A percentile compares a stretch with the other conserved stretches of the same genome.
Evolutionary conservation across 345 rosid genomes (phyloP).

Genomic region (Melaleuca quinquenervia): DNA sequence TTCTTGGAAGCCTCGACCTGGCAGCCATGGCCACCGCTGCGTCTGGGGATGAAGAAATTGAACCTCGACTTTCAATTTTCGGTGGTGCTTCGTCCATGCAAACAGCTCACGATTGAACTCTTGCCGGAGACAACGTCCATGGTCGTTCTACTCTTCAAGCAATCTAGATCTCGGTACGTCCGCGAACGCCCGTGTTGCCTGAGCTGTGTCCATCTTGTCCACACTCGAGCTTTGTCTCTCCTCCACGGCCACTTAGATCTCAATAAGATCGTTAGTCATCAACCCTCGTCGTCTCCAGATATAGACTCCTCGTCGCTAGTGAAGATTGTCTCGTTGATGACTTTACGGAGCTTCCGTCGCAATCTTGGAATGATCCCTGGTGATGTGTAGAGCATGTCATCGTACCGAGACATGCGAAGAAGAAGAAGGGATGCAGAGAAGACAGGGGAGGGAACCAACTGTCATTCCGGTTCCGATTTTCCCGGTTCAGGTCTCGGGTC

Average conservation of each 20-base stretch:
- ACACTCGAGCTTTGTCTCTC: neutral
- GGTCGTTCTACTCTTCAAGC: neutral
- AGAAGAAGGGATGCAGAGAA: too few relatives aligned
- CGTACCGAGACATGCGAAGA: neutral
- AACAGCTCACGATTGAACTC: neutral
- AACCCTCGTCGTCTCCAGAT: neutral
- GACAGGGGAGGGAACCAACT: too few relatives aligned
- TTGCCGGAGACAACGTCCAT: neutral
- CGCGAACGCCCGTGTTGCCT: neutral
- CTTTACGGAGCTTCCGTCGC: too few relatives aligned
- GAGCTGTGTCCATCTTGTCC: neutral
- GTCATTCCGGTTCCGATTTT: too few relatives aligned
- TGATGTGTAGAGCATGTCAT: too few relatives aligned
- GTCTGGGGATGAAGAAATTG: neutral
- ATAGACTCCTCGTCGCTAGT: neutral
- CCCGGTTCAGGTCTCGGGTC: too few relatives aligned
- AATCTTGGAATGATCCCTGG: too few relatives aligned
- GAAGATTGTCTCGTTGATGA: neutral
- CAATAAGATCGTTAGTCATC: rapidly evolving
- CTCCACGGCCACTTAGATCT: neutral
- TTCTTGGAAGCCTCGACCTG: neutral
- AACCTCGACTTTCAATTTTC: neutral
- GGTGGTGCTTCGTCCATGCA: neutral
- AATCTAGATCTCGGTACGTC: neutral
- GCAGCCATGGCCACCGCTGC: neutral